Base-by-base conservation (phyloP, 108 stramenopile genomes). In the Skeletonema potamos region DNA sequence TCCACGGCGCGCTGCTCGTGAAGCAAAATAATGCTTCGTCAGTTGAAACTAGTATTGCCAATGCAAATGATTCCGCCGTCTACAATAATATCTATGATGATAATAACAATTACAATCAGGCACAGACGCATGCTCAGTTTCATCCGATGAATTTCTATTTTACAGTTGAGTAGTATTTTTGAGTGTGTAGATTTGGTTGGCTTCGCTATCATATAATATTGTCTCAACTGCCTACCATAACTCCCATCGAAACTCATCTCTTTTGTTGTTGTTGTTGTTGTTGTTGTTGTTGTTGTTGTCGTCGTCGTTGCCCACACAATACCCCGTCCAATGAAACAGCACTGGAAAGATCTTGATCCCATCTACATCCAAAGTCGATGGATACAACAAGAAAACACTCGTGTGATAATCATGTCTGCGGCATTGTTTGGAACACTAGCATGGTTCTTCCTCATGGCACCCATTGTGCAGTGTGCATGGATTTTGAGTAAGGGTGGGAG, bases 401-500 rank as follows among this genome's bases (percentile, higher is more conserved):
- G 75, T 29, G 62, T 57, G 27, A 6, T 71, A 4, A 41, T 71
- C 64, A 71, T 64, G 32, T 41, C 68, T 27, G 77, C 77, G 10
- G 69, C 58, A 43, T 81, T 63, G 17, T 88, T 37, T 79, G 87
- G 68, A 48, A 69, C 48, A 10, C 12, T 89, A 54, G 88, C 89
- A 2, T 91, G 87, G 89, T 82, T 90, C 62, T 82, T 79, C 36
- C 70, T 93, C 51, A 63, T 76, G 0, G 80, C 83, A 8, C 92
- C 92, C 20, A 78, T 93, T 18, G 29, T 93, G 1, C 89, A 93
- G 34, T 36, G 80, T 33, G 79, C 87, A 8, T 91, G 88, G 88
- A 70, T 89, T 43, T 64, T 89, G 64, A 77, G 74, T 46, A 64
- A 58, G 9, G 82, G 87, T 17, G 88, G 88, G 20, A 68, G 58